Percentiles rank a stretch among this genome's conserved stretches.
phyloP scores from a whole-genome alignment of 2,329 filamentous ascomycete species.

The Pestalotiopsis sp. region DNA sequence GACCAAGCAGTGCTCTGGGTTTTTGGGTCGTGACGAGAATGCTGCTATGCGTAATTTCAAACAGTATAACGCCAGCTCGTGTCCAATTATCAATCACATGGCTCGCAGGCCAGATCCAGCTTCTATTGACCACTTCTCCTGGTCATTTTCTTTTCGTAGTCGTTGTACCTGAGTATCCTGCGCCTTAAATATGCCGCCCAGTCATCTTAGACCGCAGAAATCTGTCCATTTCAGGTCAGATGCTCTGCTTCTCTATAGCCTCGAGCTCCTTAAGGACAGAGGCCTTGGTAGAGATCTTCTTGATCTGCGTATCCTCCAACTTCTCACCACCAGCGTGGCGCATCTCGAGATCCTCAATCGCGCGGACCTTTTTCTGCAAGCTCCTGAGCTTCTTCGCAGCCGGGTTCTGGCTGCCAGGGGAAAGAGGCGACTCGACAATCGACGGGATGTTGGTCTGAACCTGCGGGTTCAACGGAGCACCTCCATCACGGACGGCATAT shows the following conservation, averaged over 20 bases:
- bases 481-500: constrained; percentile 28
- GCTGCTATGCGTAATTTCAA: not conserved
- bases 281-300: constrained; percentile 93
- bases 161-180: not conserved
- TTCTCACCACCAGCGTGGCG: constrained; percentile 92
- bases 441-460: constrained; percentile 36
- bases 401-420: constrained; percentile 58
- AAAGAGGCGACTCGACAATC: constrained; percentile 47
- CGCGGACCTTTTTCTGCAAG: constrained; percentile 94
- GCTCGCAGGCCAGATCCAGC: not conserved
- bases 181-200: not conserved
- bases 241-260: constrained; percentile 46
- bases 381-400: constrained; percentile 93
- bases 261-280: constrained; percentile 83
- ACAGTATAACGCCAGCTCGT: not conserved
- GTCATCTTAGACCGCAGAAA: not conserved
- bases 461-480: constrained; percentile 26
- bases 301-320: constrained; percentile 96
- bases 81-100: not conserved
- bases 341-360: constrained; percentile 98
- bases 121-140: not conserved
- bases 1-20: not conserved
- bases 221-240: constrained; percentile 12
- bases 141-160: not conserved
- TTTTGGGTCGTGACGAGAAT: not conserved